Base-by-base conservation (phyloP, 176 grass and related monocot species). In the Tillandsia fasciculata region DNA sequence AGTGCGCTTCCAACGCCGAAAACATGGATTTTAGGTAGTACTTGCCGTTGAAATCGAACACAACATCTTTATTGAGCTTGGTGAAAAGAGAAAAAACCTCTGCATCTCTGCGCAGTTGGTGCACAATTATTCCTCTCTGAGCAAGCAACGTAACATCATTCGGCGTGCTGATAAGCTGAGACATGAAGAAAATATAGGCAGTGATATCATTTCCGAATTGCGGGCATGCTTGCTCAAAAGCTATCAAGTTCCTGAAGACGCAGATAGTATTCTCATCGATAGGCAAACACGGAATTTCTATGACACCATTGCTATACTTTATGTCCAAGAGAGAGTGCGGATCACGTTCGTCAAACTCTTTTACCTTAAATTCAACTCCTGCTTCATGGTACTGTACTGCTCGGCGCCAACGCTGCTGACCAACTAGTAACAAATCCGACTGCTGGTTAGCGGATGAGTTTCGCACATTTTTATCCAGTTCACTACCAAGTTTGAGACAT, bases 141-240 rank as follows among this genome's bases (percentile, higher is more conserved):
- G 20, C 20, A 20, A 20, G 20, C 20, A 20, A 0, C 20, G 20
- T 20, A 20, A 20, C 67, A 64, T 78, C 67, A 27, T 78, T 52
- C 3, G 67, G 15, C 11, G 68, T 61, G 28, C 67, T 70, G 23
- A 78, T 59, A 3, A 78, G 58, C 14, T 52, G 33, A 26, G 76
- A 78, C 50, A 69, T 71, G 15, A 78, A 78, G 14, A 51, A 47
- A 2, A 70, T 33, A 71, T 78, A 78, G 0, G 67, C 50, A 50
- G 52, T 61, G 0, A 78, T 3, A n/a, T 52, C 54, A 63, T 77
- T 77, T 2, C 75, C 75, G 1, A 77, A 14, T 50, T 50, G 2
- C 0, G 75, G 65, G 49, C 65, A 68, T 4, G 42, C 54, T 17
- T 77, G 64, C 7, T 77, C 75, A 42, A 77, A 77, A 3, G 65